These are phyloP conservation scores for Delitschia confertaspora DNA, from an alignment of 495 filamentous ascomycete species.

Conservation along the genomic window DNA sequence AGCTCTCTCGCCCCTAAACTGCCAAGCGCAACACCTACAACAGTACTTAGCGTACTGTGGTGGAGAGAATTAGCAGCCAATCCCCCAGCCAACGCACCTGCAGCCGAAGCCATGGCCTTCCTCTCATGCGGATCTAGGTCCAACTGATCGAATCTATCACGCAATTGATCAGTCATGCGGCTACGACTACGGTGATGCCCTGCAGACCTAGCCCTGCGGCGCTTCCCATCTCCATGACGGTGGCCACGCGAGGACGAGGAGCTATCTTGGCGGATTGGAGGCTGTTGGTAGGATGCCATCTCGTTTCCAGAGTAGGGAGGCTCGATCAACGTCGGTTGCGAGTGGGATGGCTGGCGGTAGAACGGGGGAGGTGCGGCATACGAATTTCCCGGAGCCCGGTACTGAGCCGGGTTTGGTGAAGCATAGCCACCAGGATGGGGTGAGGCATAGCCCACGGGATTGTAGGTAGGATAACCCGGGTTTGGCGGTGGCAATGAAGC, in stretches of 20 bases:
- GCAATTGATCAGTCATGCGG: constrained; percentile 25
- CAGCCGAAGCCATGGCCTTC: constrained; percentile 21
- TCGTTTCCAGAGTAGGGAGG: constrained; percentile 5
- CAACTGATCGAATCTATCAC: constrained; percentile 22
- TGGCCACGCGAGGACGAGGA: constrained; percentile 15
- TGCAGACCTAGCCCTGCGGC: constrained; percentile 26
- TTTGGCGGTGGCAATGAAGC: constrained; percentile 6
- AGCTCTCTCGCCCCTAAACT: constrained; percentile 16
- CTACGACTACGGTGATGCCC: constrained; percentile 16
- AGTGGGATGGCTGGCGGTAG: constrained; percentile 24
- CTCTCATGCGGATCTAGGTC: constrained; percentile 14
- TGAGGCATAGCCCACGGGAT: constrained; percentile 5
- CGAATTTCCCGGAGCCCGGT: constrained; percentile 8
- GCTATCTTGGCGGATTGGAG: constrained; percentile 12
- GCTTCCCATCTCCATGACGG: constrained; percentile 15
- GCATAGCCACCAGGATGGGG: constrained; percentile 18
- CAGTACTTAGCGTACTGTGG: constrained; percentile 25
- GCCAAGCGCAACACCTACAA: constrained; percentile 24
- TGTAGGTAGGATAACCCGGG: not conserved
- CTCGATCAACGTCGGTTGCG: constrained; percentile 21
- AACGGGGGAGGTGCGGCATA: constrained; percentile 22
- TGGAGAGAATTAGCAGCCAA: constrained; percentile 16
- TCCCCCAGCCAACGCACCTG: constrained; percentile 27
- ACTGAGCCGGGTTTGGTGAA: constrained; percentile 1
- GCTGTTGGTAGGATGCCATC: not conserved